Percentiles rank a stretch among this genome's conserved stretches.
These are phyloP conservation scores for Erysimum cheiranthoides DNA, from an alignment of 345 rosid species.

Conservation along the genomic window DNA sequence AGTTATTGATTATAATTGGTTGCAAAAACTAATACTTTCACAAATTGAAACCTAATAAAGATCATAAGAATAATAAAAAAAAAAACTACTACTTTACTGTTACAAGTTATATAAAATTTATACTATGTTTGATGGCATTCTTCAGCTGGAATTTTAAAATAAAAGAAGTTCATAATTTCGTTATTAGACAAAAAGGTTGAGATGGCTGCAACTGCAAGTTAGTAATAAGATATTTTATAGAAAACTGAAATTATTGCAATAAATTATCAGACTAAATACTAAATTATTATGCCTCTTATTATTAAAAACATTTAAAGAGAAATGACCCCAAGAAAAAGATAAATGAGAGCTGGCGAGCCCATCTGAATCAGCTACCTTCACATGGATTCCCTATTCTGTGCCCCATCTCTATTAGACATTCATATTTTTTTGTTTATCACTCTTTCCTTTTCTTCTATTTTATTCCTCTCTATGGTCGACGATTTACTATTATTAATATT, in stretches of 20 bases:
- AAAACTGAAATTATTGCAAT: constrained; percentile 21
- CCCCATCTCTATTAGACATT: constrained; percentile 42
- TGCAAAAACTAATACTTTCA: background rate
- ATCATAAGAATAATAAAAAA: background rate
- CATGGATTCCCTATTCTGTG: constrained; percentile 41
- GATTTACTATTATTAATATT: constrained; percentile 6
- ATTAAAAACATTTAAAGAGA: background rate
- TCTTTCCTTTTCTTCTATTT: constrained; percentile 6
- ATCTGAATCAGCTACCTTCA: constrained; percentile 42
- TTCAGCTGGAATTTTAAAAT: background rate
- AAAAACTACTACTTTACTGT: background rate
- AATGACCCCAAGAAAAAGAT: background rate
- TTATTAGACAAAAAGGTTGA: constrained; percentile 21
- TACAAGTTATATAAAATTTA: background rate
- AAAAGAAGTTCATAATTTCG: background rate
- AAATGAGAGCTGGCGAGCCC: constrained; percentile 46
- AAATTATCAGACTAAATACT: constrained; percentile 22
- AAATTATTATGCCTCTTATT: constrained; percentile 4
- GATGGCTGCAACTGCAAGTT: constrained; percentile 34
- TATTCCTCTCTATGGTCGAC: constrained; percentile 13
- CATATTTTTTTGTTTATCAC: constrained; percentile 1
- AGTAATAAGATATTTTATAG: constrained; percentile 19
- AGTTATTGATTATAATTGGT: background rate
- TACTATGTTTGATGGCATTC: background rate
- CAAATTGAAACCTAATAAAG: background rate